phyloP scores from a whole-genome alignment of 257 asterid genomes.

The Knoxia roxburghii region DNA sequence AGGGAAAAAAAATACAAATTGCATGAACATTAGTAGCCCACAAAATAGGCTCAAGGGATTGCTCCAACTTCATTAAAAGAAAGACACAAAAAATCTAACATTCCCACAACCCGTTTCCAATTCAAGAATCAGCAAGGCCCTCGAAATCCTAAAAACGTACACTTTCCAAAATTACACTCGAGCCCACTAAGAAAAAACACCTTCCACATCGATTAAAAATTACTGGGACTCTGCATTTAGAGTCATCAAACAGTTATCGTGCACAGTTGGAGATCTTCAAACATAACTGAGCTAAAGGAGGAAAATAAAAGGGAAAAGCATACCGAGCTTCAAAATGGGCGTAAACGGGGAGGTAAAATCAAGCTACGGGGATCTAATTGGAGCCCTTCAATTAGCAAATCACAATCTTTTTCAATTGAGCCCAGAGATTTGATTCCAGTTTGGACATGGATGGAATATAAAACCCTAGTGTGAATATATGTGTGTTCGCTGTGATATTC shows the following conservation, averaged over 20 bases:
- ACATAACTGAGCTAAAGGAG: not conserved
- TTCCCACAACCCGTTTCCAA: not conserved
- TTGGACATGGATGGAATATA: not conserved
- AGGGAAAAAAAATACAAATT: not conserved
- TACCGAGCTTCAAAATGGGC: constrained; percentile 1
- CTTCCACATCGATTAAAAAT: not conserved
- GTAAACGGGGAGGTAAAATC: not conserved
- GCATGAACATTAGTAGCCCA: not conserved
- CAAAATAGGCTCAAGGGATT: not conserved
- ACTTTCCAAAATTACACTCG: not conserved
- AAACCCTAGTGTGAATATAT: constrained; percentile 15
- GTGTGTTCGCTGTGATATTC: not conserved
- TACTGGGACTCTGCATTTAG: not conserved
- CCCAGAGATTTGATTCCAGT: not conserved
- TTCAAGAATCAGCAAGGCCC: not conserved
- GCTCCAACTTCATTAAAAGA: not conserved
- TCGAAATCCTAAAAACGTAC: not conserved
- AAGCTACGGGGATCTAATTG: not conserved
- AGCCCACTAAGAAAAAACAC: not conserved
- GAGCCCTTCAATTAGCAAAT: constrained; percentile 3
- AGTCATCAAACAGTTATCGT: not conserved
- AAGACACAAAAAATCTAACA: not conserved
- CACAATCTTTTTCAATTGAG: not conserved
- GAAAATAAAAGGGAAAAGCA: not conserved
- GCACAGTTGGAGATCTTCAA: not conserved